Base-by-base conservation (phyloP, 352 stramenopile species). In the Phytophthora quininea region DNA sequence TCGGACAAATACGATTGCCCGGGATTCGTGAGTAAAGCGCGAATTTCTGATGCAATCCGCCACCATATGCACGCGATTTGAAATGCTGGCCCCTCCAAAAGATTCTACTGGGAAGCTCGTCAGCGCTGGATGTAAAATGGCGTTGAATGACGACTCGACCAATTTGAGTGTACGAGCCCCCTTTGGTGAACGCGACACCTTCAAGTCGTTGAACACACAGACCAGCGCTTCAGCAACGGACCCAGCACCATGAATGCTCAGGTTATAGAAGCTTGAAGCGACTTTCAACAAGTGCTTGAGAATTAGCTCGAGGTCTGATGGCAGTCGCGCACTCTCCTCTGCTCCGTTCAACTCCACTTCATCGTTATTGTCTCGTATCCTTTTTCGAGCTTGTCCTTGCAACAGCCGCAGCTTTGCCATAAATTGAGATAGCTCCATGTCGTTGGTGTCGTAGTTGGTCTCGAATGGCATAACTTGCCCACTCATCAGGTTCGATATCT, bases 1-100 rank as follows among this genome's bases (percentile, higher is more conserved):
- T 6, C 76, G 74, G 8, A 95, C 83, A 76, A 95, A 95, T 29
- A 95, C 84, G 51, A 95, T 95, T 14, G 80, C 84, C 24, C 86
- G 79, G 3, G 81, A 91, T 29, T 88, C 74, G 35, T 84, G 58
- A n/a, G 74, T 74, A 47, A 89, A 88, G 3, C 79, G 63, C 2
- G 76, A 71, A 3, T 73, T 50, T 9, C 62, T 52, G 24, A 92
- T 85, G 19, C 80, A 77, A 0, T 81, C 45, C 7, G 76, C 84
- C 3, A 94, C 71, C 29, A 77, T 60, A 51, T 74, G 71, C 10
- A 94, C 86, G 29, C 84, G 84, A 24, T 74, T 73, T 2, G 84
- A 86, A 7, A 94, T 77, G 12, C 87, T 67, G 3, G 74, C 54
- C 9, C 63, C 60, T 40, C 50, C 52, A 43, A 71, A 66, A 32